phyloP scores from a whole-genome alignment of 1,139 yeast genomes.

The Taphrina confusa region DNA sequence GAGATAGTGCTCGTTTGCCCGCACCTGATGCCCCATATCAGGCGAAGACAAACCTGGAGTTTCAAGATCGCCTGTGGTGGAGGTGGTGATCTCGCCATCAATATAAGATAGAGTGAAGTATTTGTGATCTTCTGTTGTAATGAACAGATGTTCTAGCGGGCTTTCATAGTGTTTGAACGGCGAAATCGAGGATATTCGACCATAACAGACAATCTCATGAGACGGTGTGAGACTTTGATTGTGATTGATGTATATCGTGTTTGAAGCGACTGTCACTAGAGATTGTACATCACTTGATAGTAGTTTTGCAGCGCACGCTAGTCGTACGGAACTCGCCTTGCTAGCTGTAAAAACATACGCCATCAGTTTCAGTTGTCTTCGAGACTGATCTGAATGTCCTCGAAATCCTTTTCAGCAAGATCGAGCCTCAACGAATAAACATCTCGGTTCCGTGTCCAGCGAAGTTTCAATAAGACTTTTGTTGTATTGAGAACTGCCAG shows the following conservation, averaged over 20 bases:
- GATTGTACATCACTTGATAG: constrained; percentile 32
- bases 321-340: constrained; percentile 41
- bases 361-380: constrained; percentile 1
- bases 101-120: constrained; percentile 38
- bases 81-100: constrained; percentile 28
- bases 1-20: constrained; percentile 39
- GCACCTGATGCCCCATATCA: constrained; percentile 38
- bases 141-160: constrained; percentile 38
- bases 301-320: constrained; percentile 39
- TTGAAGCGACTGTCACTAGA: constrained; percentile 38
- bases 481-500: too few relatives aligned
- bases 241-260: constrained; percentile 37
- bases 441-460: too few relatives aligned
- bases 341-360: constrained; percentile 40
- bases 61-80: constrained; percentile 36
- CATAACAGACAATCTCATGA: constrained; percentile 36
- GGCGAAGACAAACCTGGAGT: constrained; percentile 38
- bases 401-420: too few relatives aligned
- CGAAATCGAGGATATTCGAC: constrained; percentile 34
- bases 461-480: too few relatives aligned
- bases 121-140: constrained; percentile 39
- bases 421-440: too few relatives aligned
- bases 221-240: constrained; percentile 37
- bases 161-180: constrained; percentile 28
- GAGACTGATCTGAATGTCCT: background rate